Base-by-base conservation (phyloP, 2,329 filamentous ascomycete genomes). In the Trichophyton schoenleinii region DNA sequence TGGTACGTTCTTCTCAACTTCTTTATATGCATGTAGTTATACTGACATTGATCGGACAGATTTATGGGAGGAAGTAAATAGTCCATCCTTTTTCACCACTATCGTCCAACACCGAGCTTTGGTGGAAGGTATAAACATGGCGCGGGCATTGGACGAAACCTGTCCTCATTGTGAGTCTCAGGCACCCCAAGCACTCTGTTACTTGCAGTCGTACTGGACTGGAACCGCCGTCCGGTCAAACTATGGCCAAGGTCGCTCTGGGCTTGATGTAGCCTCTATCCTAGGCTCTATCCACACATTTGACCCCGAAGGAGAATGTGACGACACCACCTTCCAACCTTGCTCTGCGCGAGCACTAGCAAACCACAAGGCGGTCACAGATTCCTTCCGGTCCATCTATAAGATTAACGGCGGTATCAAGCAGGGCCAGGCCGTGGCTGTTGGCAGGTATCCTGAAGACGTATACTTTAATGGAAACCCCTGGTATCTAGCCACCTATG, bases 31-130 rank as follows among this genome's bases (percentile, higher is more conserved):
- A 20, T 38, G 31, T n/a, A 6, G n/a, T 6, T 7, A n/a, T 58
- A 46, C 46, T 53, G 49, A 41, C 11, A 58, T 31, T 9, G 20
- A 44, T 36, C 18, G 20, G 44, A 59, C 31, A 69, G 70, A 92
- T 71, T 79, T 92, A 8, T 92, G 88, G 88, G 88, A 92, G 71
- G 88, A 92, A 73, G 82, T 91, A 20, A 77, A 79, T 28, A 87
- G 87, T 57, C 85, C 82, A 38, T 90, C 87, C 1, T 92, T 91
- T 77, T 94, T 91, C 74, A 91, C 88, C 1, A 77, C 85, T 28
- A 81, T 83, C 4, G 80, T 81, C 41, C 83, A 88, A 63, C 83
- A 91, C 69, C 83, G 88, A 67, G 80, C 83, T 68, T 69, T 80
- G 65, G 72, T 79, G 3, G 67, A 74, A 74, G 89, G 89, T 3